Conservation (phyloP, 2,329 filamentous ascomycete species). For the Sporothrix brasiliensis region DNA sequence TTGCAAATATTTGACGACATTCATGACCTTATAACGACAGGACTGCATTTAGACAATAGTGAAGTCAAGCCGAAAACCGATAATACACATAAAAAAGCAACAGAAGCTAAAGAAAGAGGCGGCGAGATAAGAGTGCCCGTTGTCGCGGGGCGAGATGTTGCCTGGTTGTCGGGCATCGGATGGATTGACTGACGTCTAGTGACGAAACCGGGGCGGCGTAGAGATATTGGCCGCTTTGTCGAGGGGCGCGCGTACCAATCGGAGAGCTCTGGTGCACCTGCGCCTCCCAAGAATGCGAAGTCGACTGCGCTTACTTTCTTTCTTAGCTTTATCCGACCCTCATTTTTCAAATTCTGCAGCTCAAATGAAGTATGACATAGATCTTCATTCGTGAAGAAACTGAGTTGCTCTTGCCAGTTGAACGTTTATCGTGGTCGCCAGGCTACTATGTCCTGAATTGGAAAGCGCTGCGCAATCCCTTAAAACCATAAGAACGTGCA, state of each 20-base stretch:
- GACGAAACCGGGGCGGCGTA: slow-evolving; percentile 21
- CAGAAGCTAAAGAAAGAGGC: neutral
- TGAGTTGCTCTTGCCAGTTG: neutral
- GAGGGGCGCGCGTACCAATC: neutral
- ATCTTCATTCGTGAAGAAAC: neutral
- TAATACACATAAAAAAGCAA: neutral
- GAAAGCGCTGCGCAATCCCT: slow-evolving; percentile 8
- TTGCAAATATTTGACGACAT: slow-evolving; percentile 26
- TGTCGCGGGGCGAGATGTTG: neutral
- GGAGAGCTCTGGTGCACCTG: neutral
- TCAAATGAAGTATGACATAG: no score
- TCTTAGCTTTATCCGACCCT: neutral
- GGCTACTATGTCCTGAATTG: neutral
- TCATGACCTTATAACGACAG: slow-evolving; percentile 24
- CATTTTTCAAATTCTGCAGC: neutral
- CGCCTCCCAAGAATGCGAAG: neutral
- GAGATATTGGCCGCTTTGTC: slow-evolving; percentile 3
- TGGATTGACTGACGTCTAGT: neutral
- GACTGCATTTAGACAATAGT: neutral
- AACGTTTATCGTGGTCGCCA: neutral
- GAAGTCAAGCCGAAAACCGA: neutral
- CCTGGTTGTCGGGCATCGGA: neutral
- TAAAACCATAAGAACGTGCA: slow-evolving; percentile 17
- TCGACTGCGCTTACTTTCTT: neutral
- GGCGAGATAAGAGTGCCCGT: neutral